Conservation (phyloP, 1,284 basidiomycete genomes). For the Trichosporon ovoides region DNA sequence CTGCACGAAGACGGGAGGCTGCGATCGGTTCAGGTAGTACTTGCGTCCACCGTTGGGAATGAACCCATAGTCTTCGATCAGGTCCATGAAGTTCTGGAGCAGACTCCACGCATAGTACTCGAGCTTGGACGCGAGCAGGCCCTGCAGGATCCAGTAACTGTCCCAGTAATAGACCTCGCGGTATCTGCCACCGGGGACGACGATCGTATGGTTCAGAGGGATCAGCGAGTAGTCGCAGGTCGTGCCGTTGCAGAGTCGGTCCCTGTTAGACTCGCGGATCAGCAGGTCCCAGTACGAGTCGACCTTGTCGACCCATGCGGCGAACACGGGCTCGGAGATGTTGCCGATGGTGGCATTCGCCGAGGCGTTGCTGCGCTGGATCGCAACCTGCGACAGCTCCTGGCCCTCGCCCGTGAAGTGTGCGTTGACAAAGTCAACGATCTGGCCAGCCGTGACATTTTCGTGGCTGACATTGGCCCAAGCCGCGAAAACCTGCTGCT, state of each 20-base stretch:
- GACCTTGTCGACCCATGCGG: conserved; percentile 69
- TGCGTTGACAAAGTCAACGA: conserved; percentile 64
- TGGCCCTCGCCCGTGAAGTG: conserved; percentile 73
- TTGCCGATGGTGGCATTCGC: conserved; percentile 62
- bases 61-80: conserved; percentile 69
- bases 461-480: conserved; percentile 62
- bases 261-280: conserved; percentile 63
- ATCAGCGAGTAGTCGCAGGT: conserved; percentile 75
- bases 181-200: conserved; percentile 76
- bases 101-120: conserved; percentile 68
- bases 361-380: conserved; percentile 57
- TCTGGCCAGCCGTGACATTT: conserved; percentile 45
- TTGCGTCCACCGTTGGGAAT: conserved; percentile 79
- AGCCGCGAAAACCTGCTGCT: conserved; percentile 63
- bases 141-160: conserved; percentile 74
- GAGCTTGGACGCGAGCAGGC: conserved; percentile 71
- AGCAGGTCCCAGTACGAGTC: conserved; percentile 77
- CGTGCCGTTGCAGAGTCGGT: conserved; percentile 58
- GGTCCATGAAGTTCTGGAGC: conserved; percentile 88
- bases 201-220: conserved; percentile 82
- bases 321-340: conserved; percentile 64
- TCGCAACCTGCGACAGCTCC: conserved; percentile 63
- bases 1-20: conserved; percentile 79
- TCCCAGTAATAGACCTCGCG: conserved; percentile 51
- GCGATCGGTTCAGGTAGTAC: conserved; percentile 70